Percentiles rank a stretch among this genome's conserved stretches.
phyloP scores from a whole-genome alignment of 2,329 filamentous ascomycete species.

The Pleoardoris graminearum region DNA sequence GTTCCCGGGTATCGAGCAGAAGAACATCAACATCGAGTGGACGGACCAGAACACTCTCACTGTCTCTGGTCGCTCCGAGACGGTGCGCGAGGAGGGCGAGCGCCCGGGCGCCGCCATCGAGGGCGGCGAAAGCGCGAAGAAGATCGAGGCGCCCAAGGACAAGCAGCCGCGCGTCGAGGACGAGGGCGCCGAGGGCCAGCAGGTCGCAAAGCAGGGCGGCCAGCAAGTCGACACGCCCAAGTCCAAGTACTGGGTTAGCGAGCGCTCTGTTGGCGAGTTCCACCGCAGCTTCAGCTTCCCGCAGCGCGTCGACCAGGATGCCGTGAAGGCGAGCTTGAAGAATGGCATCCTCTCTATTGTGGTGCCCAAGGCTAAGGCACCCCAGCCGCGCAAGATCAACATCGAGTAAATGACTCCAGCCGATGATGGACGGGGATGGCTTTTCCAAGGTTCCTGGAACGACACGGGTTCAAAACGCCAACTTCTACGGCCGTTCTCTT shows the following conservation, averaged over 20 bases:
- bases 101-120: conserved; percentile 52
- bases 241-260: conserved; percentile 72
- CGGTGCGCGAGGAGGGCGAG: conserved; percentile 61
- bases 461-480: too few relatives aligned
- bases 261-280: conserved; percentile 64
- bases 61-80: conserved; percentile 71
- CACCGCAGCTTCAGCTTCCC: conserved; percentile 64
- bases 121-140: conserved; percentile 35
- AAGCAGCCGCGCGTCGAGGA: conserved; percentile 68
- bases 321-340: conserved; percentile 64
- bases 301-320: conserved; percentile 60
- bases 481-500: too few relatives aligned
- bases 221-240: conserved; percentile 52
- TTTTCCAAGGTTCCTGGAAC: too few relatives aligned
- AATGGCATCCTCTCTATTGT: conserved; percentile 62
- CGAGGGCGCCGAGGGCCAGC: conserved; percentile 45
- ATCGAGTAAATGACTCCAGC: conserved; percentile 58
- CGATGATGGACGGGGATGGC: too few relatives aligned
- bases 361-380: conserved; percentile 59
- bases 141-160: conserved; percentile 31
- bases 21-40: conserved; percentile 77
- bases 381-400: conserved; percentile 56
- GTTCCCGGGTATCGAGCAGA: conserved; percentile 74
- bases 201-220: conserved; percentile 36
- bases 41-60: conserved; percentile 73